These are phyloP conservation scores for Biscogniauxia sp. DNA, from an alignment of 2,329 filamentous ascomycete genomes.

Conservation along the genomic window DNA sequence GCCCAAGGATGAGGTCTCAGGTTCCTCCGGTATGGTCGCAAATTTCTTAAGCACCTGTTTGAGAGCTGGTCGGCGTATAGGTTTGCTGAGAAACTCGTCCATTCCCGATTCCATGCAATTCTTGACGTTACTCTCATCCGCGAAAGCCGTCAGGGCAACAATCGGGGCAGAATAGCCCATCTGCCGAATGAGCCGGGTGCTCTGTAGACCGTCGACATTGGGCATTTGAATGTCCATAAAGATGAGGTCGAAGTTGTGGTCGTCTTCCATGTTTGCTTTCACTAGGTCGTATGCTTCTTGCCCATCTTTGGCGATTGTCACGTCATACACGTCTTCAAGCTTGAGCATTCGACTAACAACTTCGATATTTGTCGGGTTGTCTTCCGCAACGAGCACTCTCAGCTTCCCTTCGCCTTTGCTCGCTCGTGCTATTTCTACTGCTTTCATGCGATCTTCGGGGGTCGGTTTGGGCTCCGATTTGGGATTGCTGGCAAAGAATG, in stretches of 20 bases:
- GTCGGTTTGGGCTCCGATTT: conserved; percentile 31
- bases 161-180: conserved; percentile 88
- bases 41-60: conserved; percentile 86
- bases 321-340: conserved; percentile 78
- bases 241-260: conserved; percentile 76
- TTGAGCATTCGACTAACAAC: conserved; percentile 65
- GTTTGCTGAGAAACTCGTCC: conserved; percentile 80
- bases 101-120: conserved; percentile 87
- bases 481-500: conserved; percentile 65
- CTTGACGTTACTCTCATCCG: conserved; percentile 84
- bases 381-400: conserved; percentile 81
- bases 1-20: conserved; percentile 40
- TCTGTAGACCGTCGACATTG: conserved; percentile 84
- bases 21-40: conserved; percentile 75
- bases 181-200: conserved; percentile 77
- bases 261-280: conserved; percentile 73
- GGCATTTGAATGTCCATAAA: conserved; percentile 98
- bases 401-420: conserved; percentile 63
- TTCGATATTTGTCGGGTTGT: conserved; percentile 58
- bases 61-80: conserved; percentile 77
- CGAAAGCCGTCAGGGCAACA: conserved; percentile 85
- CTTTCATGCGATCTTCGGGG: conserved; percentile 61
- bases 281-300: conserved; percentile 87
- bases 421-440: conserved; percentile 63
- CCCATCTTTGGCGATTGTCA: conserved; percentile 81